Evolutionary conservation across 1,139 yeast species (phyloP), one percentile per base, ranked within the genome.

Genomic region (Pichia sp.): DNA sequence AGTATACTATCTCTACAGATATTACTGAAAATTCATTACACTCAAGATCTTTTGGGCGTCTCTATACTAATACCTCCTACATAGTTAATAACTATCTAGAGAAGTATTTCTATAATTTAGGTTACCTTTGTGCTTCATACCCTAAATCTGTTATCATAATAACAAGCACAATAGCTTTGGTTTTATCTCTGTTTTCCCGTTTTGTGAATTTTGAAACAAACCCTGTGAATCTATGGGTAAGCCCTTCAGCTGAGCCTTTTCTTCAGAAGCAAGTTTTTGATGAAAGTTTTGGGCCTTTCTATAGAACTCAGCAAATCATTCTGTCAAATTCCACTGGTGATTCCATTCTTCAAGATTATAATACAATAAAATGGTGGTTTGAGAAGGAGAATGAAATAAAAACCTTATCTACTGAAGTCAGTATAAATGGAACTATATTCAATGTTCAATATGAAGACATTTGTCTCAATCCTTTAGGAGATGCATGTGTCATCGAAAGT

Each of bases 191-290:
- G 0, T 86, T 89, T 7, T 62, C 81, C 38, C 50, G 62, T 8
- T 66, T 80, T 45, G 66, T 69, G 8, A 62, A 76, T 33, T 66
- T 89, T 25, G 97, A 89, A 56, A 79, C 79, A 2, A 69, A 83
- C 51, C 97, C 97, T 0, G 74, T 84, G 1, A 75, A 79, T 47
- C 65, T 91, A 31, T 91, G 98, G 98, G 97, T 91, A 0, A 80
- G 93, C 51, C 80, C 93, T 1, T 57, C 65, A 19, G 84, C 93
- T n/a, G 76, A 74, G 5, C 88, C 88, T 14, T 80, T 71, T 45
- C 66, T 72, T 34, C 80, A 91, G 54, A 79, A 81, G 55, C 66
- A 71, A 41, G 79, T 70, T 52, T 91, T 79, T 56, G 96, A 91
- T 56, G 68, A 71, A 14, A 74, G 77, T 44, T 91, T 91, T 62